Conservation (phyloP, 306 rosid genomes). For the Vachellia pachyceras region DNA sequence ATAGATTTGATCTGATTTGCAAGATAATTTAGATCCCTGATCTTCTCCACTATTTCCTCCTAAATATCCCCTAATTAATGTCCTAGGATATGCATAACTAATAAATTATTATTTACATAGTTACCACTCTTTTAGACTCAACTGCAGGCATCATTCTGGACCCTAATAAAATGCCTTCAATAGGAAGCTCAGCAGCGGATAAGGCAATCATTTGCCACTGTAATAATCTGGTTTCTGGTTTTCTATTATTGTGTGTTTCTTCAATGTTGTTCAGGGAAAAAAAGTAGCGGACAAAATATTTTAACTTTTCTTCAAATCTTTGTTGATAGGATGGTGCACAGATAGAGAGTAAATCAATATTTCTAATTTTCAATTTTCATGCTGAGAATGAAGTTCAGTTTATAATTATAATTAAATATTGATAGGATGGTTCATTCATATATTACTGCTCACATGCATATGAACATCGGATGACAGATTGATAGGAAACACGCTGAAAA, state of each 20-base stretch:
- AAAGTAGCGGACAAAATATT: background rate
- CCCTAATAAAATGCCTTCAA: background rate
- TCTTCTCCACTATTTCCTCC: too few species aligned
- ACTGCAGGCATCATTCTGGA: background rate
- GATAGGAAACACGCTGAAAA: background rate
- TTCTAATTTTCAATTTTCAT: background rate
- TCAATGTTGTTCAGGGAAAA: background rate
- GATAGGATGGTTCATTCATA: background rate
- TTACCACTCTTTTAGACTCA: too few species aligned
- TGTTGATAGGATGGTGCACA: background rate
- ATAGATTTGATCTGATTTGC: too few species aligned
- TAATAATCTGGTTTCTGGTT: conserved; percentile 4
- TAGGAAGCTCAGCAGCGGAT: background rate
- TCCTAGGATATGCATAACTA: too few species aligned
- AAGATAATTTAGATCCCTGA: too few species aligned
- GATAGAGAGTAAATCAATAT: background rate
- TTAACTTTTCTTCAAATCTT: background rate
- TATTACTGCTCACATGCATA: background rate
- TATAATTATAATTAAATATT: background rate
- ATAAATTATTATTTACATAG: too few species aligned
- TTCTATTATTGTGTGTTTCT: background rate
- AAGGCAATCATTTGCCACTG: background rate
- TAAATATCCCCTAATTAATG: too few species aligned
- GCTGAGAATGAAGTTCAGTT: background rate
- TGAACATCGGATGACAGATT: background rate